Evolutionary conservation across 805 yeast genomes (phyloP), one percentile per base, ranked within the genome.

Genomic region (Lachancea lanzarotensis): DNA sequence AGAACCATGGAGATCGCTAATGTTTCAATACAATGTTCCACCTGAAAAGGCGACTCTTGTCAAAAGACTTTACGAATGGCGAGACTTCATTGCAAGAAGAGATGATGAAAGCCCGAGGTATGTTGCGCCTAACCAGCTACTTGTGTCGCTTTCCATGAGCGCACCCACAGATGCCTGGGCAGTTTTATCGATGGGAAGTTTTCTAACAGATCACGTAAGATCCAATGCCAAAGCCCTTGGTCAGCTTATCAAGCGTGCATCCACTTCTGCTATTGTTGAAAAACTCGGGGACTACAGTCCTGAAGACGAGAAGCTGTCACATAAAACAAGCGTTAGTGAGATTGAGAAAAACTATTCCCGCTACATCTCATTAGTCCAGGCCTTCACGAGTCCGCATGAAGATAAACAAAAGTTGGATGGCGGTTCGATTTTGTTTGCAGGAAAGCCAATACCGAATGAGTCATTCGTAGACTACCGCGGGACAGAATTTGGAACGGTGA

Each of bases 91-190:
- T 30, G 98, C 97, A 1, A 73, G 95, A 51, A 53, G 68, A 32
- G 73, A 76, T 38, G 98, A 93, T 62, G 98, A 93, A 65, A 84
- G 95, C 2, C 78, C 83, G 2, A 71, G 95, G 48, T 91, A 70
- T 55, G 71, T 93, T 13, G 82, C 90, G 91, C 78, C 95, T 4
- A 89, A 87, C 57, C 93, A 83, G 54, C 62, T 82, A 12, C 59
- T 93, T 32, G 80, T 82, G 0, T 72, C 82, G 0, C 62, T 93
- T 36, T 80, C 80, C 4, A 66, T 74, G 3, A 53, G 73, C 31
- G 65, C 71, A 8, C 95, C 96, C 3, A 72, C 74, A 0, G 81
- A 78, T 45, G 65, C 78, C 0, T 66, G 72, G 3, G 81, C 79
- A 20, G 76, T 85, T 4, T 57, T 79, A 40, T 68, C 73, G 27